These are phyloP conservation scores for Debaryomyces fabryi DNA, from an alignment of 1,139 yeast species.

Conservation along the genomic window DNA sequence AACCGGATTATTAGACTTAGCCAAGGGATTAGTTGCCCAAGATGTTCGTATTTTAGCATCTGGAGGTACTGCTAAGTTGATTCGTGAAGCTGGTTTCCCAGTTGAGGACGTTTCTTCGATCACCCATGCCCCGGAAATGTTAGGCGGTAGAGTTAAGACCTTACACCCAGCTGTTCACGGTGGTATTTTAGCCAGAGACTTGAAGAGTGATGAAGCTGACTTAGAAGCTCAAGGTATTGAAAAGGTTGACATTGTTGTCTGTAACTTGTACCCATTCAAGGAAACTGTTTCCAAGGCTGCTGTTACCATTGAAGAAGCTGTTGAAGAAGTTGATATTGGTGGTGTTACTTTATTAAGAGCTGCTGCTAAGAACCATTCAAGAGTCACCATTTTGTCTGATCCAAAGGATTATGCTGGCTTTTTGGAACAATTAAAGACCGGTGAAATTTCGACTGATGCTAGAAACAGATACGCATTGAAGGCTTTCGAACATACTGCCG, in stretches of 20 bases:
- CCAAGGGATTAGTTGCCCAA: constrained; percentile 88
- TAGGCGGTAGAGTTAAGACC: constrained; percentile 97
- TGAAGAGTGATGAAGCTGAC: constrained; percentile 87
- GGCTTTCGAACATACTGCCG: constrained; percentile 98
- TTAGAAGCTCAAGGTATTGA: constrained; percentile 85
- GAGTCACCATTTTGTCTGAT: constrained; percentile 93
- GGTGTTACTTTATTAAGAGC: constrained; percentile 97
- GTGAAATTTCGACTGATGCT: constrained; percentile 71
- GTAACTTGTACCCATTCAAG: constrained; percentile 97
- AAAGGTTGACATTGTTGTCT: constrained; percentile 94
- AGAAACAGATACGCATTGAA: constrained; percentile 88
- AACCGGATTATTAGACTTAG: constrained; percentile 92
- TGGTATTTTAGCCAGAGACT: constrained; percentile 93
- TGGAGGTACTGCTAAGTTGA: constrained; percentile 94
- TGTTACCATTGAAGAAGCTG: constrained; percentile 96
- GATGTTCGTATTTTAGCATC: constrained; percentile 92
- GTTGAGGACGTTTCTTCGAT: constrained; percentile 94
- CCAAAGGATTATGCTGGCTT: constrained; percentile 90
- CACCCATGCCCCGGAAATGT: constrained; percentile 98
- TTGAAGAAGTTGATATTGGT: constrained; percentile 97
- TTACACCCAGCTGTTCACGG: constrained; percentile 99
- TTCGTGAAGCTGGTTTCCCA: constrained; percentile 97
- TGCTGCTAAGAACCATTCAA: constrained; percentile 96
- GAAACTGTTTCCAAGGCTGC: constrained; percentile 95
- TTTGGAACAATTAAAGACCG: constrained; percentile 72